Conservation (phyloP, 805 yeast species). For the Tanozyma kutaoensis region DNA sequence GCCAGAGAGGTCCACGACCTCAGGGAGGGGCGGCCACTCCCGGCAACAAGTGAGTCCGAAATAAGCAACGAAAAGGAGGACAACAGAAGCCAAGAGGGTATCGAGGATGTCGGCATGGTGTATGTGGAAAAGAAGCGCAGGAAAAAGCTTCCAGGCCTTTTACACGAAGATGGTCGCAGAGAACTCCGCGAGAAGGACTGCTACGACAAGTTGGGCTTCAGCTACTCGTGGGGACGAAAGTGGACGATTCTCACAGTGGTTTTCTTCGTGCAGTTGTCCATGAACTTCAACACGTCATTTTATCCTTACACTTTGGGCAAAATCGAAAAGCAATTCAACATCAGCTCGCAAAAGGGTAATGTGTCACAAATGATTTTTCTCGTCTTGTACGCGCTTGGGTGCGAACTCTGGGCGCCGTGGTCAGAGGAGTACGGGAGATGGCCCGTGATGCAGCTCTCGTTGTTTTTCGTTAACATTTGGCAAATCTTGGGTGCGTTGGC, state of each 20-base stretch:
- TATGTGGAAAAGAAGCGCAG: neutral
- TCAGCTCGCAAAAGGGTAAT: constrained; percentile 11
- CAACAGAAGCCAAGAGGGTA: too few relatives aligned
- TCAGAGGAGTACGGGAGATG: constrained; percentile 20
- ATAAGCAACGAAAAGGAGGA: too few relatives aligned
- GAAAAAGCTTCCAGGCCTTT: constrained; percentile 5
- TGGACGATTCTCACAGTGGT: constrained; percentile 23
- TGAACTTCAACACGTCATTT: constrained; percentile 27
- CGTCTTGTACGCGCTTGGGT: constrained; percentile 17
- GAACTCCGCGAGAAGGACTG: constrained; percentile 19
- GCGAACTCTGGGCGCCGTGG: constrained; percentile 24
- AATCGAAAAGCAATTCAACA: constrained; percentile 10
- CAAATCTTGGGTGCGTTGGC: constrained; percentile 18
- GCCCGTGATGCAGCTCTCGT: constrained; percentile 18
- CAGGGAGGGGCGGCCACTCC: too few relatives aligned
- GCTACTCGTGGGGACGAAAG: constrained; percentile 16
- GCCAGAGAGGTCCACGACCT: too few relatives aligned
- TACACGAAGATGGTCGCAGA: constrained; percentile 13
- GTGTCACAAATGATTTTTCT: constrained; percentile 16
- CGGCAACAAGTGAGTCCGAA: too few relatives aligned
- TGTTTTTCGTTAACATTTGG: constrained; percentile 18
- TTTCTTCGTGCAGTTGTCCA: constrained; percentile 23
- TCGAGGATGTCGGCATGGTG: too few relatives aligned
- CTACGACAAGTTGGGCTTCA: constrained; percentile 20
- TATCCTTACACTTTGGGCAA: constrained; percentile 12